Conservation (phyloP, 2,329 filamentous ascomycete species). For the Diaporthe sp. region DNA sequence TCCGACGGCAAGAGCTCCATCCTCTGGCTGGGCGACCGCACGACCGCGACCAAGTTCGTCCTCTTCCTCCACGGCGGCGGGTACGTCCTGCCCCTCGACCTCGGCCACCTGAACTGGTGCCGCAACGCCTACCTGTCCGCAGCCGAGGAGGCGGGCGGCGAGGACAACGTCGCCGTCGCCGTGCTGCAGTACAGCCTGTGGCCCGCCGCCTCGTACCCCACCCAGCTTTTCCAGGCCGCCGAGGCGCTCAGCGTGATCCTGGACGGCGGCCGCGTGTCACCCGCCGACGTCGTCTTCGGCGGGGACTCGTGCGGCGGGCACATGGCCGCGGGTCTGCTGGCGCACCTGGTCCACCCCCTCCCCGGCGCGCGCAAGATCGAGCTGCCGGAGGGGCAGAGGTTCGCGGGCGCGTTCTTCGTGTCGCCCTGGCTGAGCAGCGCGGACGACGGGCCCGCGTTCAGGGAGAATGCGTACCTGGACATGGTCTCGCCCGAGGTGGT, state of each 20-base stretch:
- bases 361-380: slow-evolving; percentile 36
- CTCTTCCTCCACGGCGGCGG: slow-evolving; percentile 46
- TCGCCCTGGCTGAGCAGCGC: slow-evolving; percentile 14
- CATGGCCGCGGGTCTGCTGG: slow-evolving; percentile 44
- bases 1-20: slow-evolving; percentile 39
- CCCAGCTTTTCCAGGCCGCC: slow-evolving; percentile 46
- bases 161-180: slow-evolving; percentile 5
- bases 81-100: slow-evolving; percentile 39
- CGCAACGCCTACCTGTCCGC: slow-evolving; percentile 39
- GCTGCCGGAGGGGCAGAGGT: slow-evolving; percentile 37
- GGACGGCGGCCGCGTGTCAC: slow-evolving; percentile 40
- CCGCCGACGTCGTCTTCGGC: slow-evolving; percentile 47
- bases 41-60: slow-evolving; percentile 41
- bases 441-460: background rate
- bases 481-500: slow-evolving; percentile 17
- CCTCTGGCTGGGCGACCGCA: slow-evolving; percentile 44
- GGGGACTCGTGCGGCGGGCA: slow-evolving; percentile 52
- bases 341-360: slow-evolving; percentile 46
- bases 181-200: slow-evolving; percentile 47
- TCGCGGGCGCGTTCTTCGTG: slow-evolving; percentile 47
- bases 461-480: slow-evolving; percentile 7
- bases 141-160: background rate
- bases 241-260: slow-evolving; percentile 45
- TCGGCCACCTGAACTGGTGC: slow-evolving; percentile 43
- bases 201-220: slow-evolving; percentile 43